Evolutionary conservation across 371 early-diverging fungal species (phyloP).

Genomic region (Zancudomyces culisetae): DNA sequence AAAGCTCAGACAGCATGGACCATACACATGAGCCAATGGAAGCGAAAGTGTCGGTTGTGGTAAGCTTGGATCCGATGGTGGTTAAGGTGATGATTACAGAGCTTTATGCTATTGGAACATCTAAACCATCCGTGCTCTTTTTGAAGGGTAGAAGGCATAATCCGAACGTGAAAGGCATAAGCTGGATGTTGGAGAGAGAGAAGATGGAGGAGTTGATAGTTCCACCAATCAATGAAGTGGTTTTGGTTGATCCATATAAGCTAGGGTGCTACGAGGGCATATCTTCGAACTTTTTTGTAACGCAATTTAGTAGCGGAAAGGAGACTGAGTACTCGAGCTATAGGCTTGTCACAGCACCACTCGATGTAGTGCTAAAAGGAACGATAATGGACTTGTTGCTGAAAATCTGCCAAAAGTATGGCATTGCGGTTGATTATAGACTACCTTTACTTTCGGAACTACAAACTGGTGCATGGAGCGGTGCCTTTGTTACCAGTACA

Average conservation of each 20-base stretch:
- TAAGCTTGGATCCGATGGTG: background rate
- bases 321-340: slow-evolving; percentile 5
- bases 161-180: slow-evolving; percentile 16
- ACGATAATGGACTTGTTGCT: slow-evolving; percentile 24
- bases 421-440: slow-evolving; percentile 11
- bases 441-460: slow-evolving; percentile 9
- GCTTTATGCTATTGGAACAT: too few species aligned
- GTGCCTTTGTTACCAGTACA: slow-evolving; percentile 24
- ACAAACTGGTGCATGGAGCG: slow-evolving; percentile 13
- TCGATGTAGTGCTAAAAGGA: slow-evolving; percentile 15
- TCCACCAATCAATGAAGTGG: slow-evolving; percentile 20
- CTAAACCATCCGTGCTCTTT: too few species aligned
- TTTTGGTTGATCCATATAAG: slow-evolving; percentile 12
- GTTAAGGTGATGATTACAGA: background rate
- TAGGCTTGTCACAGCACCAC: slow-evolving; percentile 18
- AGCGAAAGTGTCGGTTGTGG: background rate
- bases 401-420: slow-evolving; percentile 15
- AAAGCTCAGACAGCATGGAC: too few species aligned
- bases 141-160: slow-evolving; percentile 11
- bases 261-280: slow-evolving; percentile 18
- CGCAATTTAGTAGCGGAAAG: slow-evolving; percentile 1
- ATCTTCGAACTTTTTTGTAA: slow-evolving; percentile 24
- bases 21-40: too few species aligned
- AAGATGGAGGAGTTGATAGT: slow-evolving; percentile 10
- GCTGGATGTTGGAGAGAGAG: slow-evolving; percentile 22